Base-by-base conservation (phyloP, 306 rosid species). In the Dalbergia cochinchinensis region DNA sequence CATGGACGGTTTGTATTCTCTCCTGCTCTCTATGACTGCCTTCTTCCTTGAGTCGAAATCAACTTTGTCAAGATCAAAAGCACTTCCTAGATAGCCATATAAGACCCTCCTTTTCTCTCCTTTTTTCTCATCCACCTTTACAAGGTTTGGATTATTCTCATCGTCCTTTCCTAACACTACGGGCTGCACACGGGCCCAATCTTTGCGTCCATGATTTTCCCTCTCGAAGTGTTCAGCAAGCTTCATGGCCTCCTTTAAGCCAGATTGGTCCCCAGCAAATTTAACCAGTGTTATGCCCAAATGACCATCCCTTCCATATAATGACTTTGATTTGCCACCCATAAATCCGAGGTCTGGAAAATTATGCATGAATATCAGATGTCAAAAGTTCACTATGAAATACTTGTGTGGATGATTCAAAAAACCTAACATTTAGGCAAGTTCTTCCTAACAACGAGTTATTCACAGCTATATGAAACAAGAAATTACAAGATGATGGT, bases 271-370 rank as follows among this genome's bases (percentile, higher is more conserved):
- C 54, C 90, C 94, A 12, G 97, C 73, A 83, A 90, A 96, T 71
- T 91, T 96, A 71, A 96, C 78, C 85, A 96, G 65, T 19, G 94
- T 91, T 62, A 85, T 77, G 73, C 99, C 99, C 89, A 91, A 85
- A 89, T 96, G 99, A 76, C 99, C 99, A 18, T 96, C 99, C 85
- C 97, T 91, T 81, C 97, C 97, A 20, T 96, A 96, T 84, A 93
- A 80, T 69, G 99, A 92, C 82, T 93, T 93, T 15, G 99, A 90
- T 86, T 96, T 96, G 80, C 99, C 99, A 83, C 92, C 91, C 71
- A 65, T 74, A 87, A 90, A 87, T 66, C 99, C 99, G n/a, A 96
- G 92, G 74, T 91, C 99, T 96, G 99, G 81, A 85, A 71, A 85
- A 76, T 73, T 82, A 84, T 67, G 71, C 80, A 83, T 68, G 77